A percentile compares a stretch with the other conserved stretches of the same genome.
Evolutionary conservation across 345 rosid species (phyloP).

Genomic region (Murraya koenigii): DNA sequence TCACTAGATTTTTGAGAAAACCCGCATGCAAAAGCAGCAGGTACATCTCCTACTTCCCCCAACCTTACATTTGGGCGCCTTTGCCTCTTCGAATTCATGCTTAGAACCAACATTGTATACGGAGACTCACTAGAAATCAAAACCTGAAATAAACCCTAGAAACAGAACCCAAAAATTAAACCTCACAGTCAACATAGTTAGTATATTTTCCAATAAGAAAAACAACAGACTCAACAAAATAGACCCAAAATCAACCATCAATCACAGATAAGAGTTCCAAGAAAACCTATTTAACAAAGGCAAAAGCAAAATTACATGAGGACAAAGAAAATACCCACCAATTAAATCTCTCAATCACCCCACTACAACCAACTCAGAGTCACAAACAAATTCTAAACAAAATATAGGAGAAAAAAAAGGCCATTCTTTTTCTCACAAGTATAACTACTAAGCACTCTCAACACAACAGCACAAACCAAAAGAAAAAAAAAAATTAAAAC

Average conservation of each 20-base stretch:
- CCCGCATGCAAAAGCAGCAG: constrained; percentile 59
- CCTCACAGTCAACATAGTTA: background rate
- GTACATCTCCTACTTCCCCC: constrained; percentile 54
- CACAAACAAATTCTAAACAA: background rate
- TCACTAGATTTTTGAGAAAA: constrained; percentile 28
- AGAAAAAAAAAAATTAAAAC: background rate
- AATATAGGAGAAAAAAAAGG: background rate
- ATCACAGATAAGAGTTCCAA: background rate
- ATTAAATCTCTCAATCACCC: constrained; percentile 11
- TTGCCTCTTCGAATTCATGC: constrained; percentile 51
- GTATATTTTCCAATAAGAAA: background rate
- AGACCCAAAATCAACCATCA: background rate
- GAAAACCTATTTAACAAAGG: background rate
- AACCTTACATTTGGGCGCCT: constrained; percentile 62
- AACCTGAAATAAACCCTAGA: constrained; percentile 23
- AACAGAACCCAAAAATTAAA: constrained; percentile 17
- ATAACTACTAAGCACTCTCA: background rate
- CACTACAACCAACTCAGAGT: background rate
- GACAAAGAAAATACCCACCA: background rate
- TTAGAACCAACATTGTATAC: constrained; percentile 41
- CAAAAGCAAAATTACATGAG: constrained; percentile 10
- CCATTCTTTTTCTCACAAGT: background rate
- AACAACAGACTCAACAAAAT: background rate
- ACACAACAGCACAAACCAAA: background rate
- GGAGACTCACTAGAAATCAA: constrained; percentile 10